Evolutionary conservation across 352 stramenopile genomes (phyloP), one percentile per base, ranked within the genome.

Genomic region (Phytophthora pseudosyringae): DNA sequence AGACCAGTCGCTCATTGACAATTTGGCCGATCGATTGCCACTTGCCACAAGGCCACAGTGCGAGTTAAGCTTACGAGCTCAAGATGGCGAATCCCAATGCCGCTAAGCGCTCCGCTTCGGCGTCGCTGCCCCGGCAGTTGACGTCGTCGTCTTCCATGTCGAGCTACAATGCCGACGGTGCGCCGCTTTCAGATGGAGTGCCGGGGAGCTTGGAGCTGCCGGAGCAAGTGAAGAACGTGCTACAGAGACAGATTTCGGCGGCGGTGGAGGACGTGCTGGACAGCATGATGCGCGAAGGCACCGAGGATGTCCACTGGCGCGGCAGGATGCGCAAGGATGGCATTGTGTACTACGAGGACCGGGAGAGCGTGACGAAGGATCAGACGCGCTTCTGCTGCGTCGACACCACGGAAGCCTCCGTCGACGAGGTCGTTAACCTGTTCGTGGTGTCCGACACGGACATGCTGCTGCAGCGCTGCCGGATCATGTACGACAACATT

Each of bases 401-500:
- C 26, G 56, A 72, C 39, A 36, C 39, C 3, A 76, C 65, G 1
- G 64, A 78, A 13, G 71, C 71, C 5, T 67, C 64, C 0, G 71
- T 78, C 4, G 68, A 78, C 29, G 69, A 80, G 9, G 67, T 80
- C 5, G 45, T 80, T 26, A 74, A 69, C 31, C 47, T 80, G 16
- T 82, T 80, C 52, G 53, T 75, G 3, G 56, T 80, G 18, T 69
- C 64, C 1, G 71, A 80, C n/a, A 69, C 67, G 9, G 71, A 78
- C 25, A 75, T 65, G 74, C 26, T 82, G 35, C 35, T 77, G 32
- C 67, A 75, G 39, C 59, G 57, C 15, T 82, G 70, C 59, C 67
- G 64, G 11, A 58, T 82, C 60, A 69, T 82, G 59, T 77, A 80
- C 61, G 71, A 79, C 54, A 80, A 78, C 55, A 55, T 82, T 13